These are phyloP conservation scores for Lasiosphaeria ovina DNA, from an alignment of 495 filamentous ascomycete species.

Conservation along the genomic window DNA sequence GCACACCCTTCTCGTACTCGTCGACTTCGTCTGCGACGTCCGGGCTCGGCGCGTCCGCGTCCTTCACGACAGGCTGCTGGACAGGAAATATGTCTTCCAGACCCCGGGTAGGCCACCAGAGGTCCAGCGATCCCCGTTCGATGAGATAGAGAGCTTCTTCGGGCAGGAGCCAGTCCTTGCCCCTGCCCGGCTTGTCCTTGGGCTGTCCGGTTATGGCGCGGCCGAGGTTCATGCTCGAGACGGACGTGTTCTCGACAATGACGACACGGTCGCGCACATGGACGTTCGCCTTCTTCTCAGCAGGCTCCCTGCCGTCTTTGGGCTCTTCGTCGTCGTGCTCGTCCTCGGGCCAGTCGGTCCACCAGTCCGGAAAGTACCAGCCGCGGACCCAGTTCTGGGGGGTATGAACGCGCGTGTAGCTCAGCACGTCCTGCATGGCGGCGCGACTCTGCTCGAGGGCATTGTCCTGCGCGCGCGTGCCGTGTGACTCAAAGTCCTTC, in stretches of 20 bases:
- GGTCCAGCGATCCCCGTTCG: conserved; percentile 80
- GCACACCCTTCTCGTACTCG: conserved; percentile 61
- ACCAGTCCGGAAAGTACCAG: conserved; percentile 52
- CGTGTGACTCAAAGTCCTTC: conserved; percentile 95
- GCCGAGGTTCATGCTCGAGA: conserved; percentile 42
- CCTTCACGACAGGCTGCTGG: conserved; percentile 7
- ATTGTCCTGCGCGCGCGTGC: conserved; percentile 72
- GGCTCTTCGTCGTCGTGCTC: conserved; percentile 26
- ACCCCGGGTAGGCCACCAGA: conserved; percentile 67
- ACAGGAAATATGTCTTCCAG: conserved; percentile 40
- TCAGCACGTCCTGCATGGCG: conserved; percentile 87
- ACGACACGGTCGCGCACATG: conserved; percentile 49
- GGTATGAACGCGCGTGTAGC: conserved; percentile 63
- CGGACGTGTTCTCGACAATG: conserved; percentile 43
- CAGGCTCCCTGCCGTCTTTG: background rate
- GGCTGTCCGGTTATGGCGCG: conserved; percentile 42
- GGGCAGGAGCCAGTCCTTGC: conserved; percentile 76
- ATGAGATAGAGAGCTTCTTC: conserved; percentile 89
- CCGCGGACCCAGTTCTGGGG: conserved; percentile 51
- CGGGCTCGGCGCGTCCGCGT: conserved; percentile 17
- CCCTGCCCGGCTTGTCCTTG: conserved; percentile 45
- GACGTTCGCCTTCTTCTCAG: conserved; percentile 35
- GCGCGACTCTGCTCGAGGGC: conserved; percentile 75
- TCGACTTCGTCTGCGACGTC: conserved; percentile 35
- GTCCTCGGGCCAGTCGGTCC: conserved; percentile 33